Evolutionary conservation across 1,139 yeast genomes (phyloP), one percentile per base, ranked within the genome.

Genomic region (Spencermartinsiella ligniputridi): DNA sequence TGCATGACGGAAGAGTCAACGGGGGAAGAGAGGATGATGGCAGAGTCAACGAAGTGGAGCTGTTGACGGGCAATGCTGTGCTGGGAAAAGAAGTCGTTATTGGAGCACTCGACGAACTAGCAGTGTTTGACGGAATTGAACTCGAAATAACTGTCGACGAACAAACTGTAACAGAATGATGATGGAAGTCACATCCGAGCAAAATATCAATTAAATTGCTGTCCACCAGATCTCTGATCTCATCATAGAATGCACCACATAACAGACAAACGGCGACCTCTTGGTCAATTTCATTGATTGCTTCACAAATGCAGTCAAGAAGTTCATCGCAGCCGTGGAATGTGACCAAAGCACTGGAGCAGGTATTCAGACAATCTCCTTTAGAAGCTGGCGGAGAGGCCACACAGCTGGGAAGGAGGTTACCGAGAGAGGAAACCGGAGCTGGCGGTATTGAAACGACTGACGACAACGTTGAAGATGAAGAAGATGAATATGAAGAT

Each of bases 191-290:
- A 15, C 32, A 27, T 27, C 32, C 32, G 15, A n/a, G n/a, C 32
- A 27, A n/a, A 9, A 27, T 5, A 9, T 27, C 15, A 9, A 27
- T 15, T 15, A 27, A n/a, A 15, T n/a, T 27, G n/a, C n/a, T 27
- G 32, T 27, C 32, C 13, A 27, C 32, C 4, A 27, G 32, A 27
- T 27, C 32, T n/a, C 15, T 27, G 18, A 37, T 12, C 20, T 24
- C 33, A 21, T 29, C 20, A 40, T 46, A 47, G 40, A 46, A 35
- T 16, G 42, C 32, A 21, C 42, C 45, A 25, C 51, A 48, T 21
- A 48, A 29, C 25, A 48, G 38, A 27, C 51, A 48, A 17, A 39
- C 38, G 8, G 42, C 42, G n/a, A 48, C 41, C 27, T 43, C 51
- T 21, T 32, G 32, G 33, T 35, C 36, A 21, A 41, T 44, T 21